A percentile compares a stretch with the other conserved stretches of the same genome.
Evolutionary conservation across 2,329 filamentous ascomycete genomes (phyloP).

Genomic region (Nannizzia gypsea): DNA sequence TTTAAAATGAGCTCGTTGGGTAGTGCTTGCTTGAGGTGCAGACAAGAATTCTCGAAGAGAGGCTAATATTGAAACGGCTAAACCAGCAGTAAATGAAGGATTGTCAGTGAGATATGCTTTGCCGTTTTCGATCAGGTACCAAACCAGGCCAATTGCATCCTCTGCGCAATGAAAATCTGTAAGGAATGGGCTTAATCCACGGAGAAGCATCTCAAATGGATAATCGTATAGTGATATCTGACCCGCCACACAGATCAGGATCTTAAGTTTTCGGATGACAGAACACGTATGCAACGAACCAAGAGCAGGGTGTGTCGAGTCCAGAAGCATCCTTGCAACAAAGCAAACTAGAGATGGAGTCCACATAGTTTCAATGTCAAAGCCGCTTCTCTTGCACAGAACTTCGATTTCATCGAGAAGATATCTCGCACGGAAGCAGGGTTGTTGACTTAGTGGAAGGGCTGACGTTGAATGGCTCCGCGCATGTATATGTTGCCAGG

Average conservation of each 20-base stretch:
- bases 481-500: constrained; percentile 56
- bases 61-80: constrained; percentile 65
- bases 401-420: constrained; percentile 64
- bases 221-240: constrained; percentile 63
- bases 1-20: constrained; percentile 71
- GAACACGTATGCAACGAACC: constrained; percentile 80
- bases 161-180: constrained; percentile 79
- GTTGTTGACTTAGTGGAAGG: constrained; percentile 71
- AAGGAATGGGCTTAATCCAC: constrained; percentile 65
- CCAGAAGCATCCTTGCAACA: constrained; percentile 64
- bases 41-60: constrained; percentile 66
- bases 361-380: constrained; percentile 57
- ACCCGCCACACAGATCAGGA: constrained; percentile 69
- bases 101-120: constrained; percentile 49
- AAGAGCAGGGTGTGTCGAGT: constrained; percentile 68
- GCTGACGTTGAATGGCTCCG: constrained; percentile 53
- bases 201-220: constrained; percentile 79
- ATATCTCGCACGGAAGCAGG: constrained; percentile 68
- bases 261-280: constrained; percentile 71
- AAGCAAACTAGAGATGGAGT: constrained; percentile 61
- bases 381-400: constrained; percentile 60
- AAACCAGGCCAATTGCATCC: constrained; percentile 74
- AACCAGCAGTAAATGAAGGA: constrained; percentile 69
- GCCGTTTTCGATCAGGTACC: constrained; percentile 67
- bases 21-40: constrained; percentile 64